Evolutionary conservation across 2,329 filamentous ascomycete genomes (phyloP).

Genomic region (Salinomyces thailandicus): DNA sequence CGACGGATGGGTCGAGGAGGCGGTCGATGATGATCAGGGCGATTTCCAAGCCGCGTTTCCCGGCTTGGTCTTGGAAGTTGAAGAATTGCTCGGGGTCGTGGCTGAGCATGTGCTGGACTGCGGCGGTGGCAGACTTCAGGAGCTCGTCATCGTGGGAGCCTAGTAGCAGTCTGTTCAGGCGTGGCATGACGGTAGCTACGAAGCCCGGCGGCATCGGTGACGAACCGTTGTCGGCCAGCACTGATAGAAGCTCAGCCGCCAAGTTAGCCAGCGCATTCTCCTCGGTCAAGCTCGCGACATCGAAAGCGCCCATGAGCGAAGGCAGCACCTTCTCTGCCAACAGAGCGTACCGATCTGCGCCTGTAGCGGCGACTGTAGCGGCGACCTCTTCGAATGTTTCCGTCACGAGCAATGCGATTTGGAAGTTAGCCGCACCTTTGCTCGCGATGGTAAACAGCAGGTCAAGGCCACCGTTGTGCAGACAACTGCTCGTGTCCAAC

Average conservation of each 20-base stretch:
- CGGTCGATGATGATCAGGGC: constrained; percentile 87
- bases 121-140: constrained; percentile 72
- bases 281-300: constrained; percentile 74
- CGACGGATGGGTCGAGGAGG: constrained; percentile 69
- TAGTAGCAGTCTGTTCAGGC: constrained; percentile 72
- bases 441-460: constrained; percentile 82
- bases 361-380: constrained; percentile 52
- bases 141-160: constrained; percentile 79
- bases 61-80: constrained; percentile 67
- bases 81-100: constrained; percentile 88
- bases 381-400: constrained; percentile 90
- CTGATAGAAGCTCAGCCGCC: constrained; percentile 71
- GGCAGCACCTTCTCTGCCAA: constrained; percentile 82
- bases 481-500: constrained; percentile 63
- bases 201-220: constrained; percentile 81
- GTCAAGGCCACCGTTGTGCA: constrained; percentile 66
- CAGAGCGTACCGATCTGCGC: constrained; percentile 58
- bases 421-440: constrained; percentile 80
- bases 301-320: constrained; percentile 77
- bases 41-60: constrained; percentile 76
- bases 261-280: constrained; percentile 78
- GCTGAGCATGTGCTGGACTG: constrained; percentile 77
- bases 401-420: constrained; percentile 74
- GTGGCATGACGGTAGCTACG: constrained; percentile 74
- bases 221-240: constrained; percentile 70